Percentiles rank a stretch among this genome's conserved stretches.
phyloP scores from a whole-genome alignment of 805 yeast genomes.

The Saturnispora ahearnii region DNA sequence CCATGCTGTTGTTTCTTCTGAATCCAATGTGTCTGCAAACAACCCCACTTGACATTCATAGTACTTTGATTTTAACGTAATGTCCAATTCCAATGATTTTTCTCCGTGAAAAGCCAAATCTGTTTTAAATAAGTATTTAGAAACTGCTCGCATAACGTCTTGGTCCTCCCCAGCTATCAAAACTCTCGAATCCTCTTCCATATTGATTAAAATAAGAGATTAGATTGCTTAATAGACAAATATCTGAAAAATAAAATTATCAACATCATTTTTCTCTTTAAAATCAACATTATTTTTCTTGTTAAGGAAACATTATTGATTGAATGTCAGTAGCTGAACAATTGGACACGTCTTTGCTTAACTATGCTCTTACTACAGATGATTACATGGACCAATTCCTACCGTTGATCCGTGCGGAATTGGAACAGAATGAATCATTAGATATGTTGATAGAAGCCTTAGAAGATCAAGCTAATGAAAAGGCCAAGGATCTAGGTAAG shows the following conservation, averaged over 20 bases:
- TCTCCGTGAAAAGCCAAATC: neutral
- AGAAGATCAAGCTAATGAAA: slow-evolving; percentile 46
- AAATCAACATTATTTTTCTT: neutral
- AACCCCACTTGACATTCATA: slow-evolving; percentile 22
- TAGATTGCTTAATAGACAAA: neutral
- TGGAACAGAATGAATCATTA: slow-evolving; percentile 41
- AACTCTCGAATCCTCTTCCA: neutral
- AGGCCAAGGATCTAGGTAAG: slow-evolving; percentile 54
- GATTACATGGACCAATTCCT: slow-evolving; percentile 75
- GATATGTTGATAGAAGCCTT: slow-evolving; percentile 48
- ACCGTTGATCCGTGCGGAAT: slow-evolving; percentile 60
- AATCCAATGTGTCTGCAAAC: slow-evolving; percentile 24
- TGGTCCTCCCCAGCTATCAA: neutral
- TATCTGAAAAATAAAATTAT: neutral
- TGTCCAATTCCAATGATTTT: neutral
- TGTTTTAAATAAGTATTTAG: neutral
- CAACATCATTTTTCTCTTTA: neutral
- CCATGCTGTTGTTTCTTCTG: slow-evolving; percentile 32
- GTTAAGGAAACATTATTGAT: neutral
- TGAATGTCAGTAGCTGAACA: neutral
- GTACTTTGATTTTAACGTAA: slow-evolving; percentile 18
- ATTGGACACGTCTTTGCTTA: slow-evolving; percentile 14
- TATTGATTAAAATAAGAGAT: neutral
- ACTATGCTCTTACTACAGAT: slow-evolving; percentile 41
- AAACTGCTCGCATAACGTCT: neutral